These are phyloP conservation scores for Yamadazyma scolyti DNA, from an alignment of 805 yeast species.

Conservation along the genomic window DNA sequence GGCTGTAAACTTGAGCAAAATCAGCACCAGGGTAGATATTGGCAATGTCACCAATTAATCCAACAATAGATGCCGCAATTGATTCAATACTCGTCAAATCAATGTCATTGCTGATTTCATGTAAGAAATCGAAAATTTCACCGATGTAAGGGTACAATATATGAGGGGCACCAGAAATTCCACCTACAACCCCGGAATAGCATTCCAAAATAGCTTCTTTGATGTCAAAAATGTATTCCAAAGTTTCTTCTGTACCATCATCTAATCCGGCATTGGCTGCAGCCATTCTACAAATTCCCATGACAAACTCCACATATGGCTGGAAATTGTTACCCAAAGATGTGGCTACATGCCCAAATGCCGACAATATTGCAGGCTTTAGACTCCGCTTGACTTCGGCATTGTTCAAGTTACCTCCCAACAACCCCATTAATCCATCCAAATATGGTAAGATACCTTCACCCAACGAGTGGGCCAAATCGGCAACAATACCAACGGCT, in stretches of 20 bases:
- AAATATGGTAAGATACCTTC: constrained; percentile 68
- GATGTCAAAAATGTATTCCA: constrained; percentile 68
- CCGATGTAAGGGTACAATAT: constrained; percentile 62
- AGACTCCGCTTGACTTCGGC: constrained; percentile 72
- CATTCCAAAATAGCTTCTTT: constrained; percentile 92
- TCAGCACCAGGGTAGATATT: constrained; percentile 80
- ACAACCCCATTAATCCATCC: constrained; percentile 75
- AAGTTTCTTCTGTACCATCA: constrained; percentile 67
- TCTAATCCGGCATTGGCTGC: constrained; percentile 59
- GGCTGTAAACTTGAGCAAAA: constrained; percentile 59
- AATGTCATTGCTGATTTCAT: constrained; percentile 55
- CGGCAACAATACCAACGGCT: constrained; percentile 94
- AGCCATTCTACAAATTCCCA: constrained; percentile 71
- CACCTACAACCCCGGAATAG: constrained; percentile 92
- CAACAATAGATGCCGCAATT: constrained; percentile 79
- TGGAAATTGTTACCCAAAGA: constrained; percentile 75
- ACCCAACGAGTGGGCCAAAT: constrained; percentile 86
- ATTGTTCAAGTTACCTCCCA: constrained; percentile 70
- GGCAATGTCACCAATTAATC: constrained; percentile 89
- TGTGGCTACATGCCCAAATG: constrained; percentile 94
- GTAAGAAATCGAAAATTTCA: constrained; percentile 67
- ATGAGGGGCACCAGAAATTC: constrained; percentile 68
- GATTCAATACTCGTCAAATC: constrained; percentile 61
- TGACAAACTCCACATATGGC: constrained; percentile 74
- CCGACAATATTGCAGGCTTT: constrained; percentile 83